Base-by-base conservation (phyloP, 371 early-diverging fungal genomes). In the Apophysomyces sp. region DNA sequence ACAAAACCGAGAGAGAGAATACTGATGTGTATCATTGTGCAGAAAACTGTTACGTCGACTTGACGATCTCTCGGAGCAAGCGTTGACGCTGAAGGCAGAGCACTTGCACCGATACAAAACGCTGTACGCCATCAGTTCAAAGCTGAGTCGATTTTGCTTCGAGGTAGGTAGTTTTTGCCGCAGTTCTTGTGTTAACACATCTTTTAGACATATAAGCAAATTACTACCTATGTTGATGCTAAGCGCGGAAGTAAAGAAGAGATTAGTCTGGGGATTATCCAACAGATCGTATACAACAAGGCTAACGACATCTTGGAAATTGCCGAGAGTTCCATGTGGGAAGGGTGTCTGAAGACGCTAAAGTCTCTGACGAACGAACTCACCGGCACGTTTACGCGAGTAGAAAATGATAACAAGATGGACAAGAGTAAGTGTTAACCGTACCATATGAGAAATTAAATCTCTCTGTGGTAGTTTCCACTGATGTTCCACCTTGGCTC, bases 401-500 rank as follows among this genome's bases (percentile, higher is more conserved):
- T 87, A 30, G 80, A 82, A 21, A 71, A 78, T 51, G 73, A 73
- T 26, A 67, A 77, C 44, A 87, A 85, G 61, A 73, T 68, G 54
- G 76, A 76, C 26, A 81, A 81, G 49, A 76, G 79, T 75, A 68
- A 66, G 77, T 68, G 40, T 4, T 16, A 44, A 21, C 8, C 9
- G 27, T 9, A 7, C 7, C 8, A 21, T 2, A 5, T 21, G 11
- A 21, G 16, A 56, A 13, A 21, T 13, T 24, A 21, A 18, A 30
- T 24, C 18, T 3, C 55, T 18, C 4, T 51, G 18, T 13, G 49
- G 2, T 65, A 83, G 87, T 84, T 65, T 40, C 72, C 3, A 79
- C 78, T 6, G 71, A 73, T 2, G 83, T 80, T n/a, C 73, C 88
- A 52, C 94, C 95, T 11, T 95, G 97, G 97, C 67, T 85, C 30